Evolutionary conservation across 768 basidiomycete genomes (phyloP).

Genomic region (Erythrobasidium yunnanense): DNA sequence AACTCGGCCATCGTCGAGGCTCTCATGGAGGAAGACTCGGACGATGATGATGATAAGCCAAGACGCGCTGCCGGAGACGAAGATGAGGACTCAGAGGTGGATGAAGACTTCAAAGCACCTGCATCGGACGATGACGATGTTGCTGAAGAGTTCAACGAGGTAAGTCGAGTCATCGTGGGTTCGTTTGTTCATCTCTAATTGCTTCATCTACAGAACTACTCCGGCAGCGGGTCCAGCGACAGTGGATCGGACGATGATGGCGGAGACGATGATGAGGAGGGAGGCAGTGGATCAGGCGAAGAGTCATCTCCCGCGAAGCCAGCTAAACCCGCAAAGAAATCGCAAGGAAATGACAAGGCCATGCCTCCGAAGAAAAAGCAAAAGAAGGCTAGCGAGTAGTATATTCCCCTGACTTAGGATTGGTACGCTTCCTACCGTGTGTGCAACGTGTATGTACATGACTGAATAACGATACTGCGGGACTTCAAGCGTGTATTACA

Average conservation of each 20-base stretch:
- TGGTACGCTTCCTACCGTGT: no score
- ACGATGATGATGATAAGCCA: slow-evolving; percentile 55
- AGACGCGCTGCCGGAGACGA: slow-evolving; percentile 47
- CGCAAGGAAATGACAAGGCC: slow-evolving; percentile 39
- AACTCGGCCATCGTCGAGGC: slow-evolving; percentile 49
- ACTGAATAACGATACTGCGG: background rate
- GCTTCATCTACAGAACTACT: slow-evolving; percentile 3
- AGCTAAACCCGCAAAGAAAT: slow-evolving; percentile 56
- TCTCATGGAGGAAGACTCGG: slow-evolving; percentile 48
- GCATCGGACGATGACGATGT: slow-evolving; percentile 37
- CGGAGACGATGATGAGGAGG: slow-evolving; percentile 23
- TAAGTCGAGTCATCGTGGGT: background rate
- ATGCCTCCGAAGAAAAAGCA: slow-evolving; percentile 38
- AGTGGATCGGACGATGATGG: slow-evolving; percentile 10
- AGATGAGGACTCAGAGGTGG: slow-evolving; percentile 62
- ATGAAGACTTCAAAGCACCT: slow-evolving; percentile 76
- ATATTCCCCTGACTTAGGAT: background rate
- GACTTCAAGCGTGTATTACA: background rate
- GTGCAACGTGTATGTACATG: no score
- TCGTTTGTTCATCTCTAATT: no score
- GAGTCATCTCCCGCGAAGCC: slow-evolving; percentile 32
- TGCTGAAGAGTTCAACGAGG: slow-evolving; percentile 32
- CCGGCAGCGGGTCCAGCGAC: slow-evolving; percentile 13
- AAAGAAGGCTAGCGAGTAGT: slow-evolving; percentile 38
- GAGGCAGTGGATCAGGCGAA: background rate